Evolutionary conservation across 2,329 filamentous ascomycete species (phyloP).

Genomic region (Tricladium varicosporioides): DNA sequence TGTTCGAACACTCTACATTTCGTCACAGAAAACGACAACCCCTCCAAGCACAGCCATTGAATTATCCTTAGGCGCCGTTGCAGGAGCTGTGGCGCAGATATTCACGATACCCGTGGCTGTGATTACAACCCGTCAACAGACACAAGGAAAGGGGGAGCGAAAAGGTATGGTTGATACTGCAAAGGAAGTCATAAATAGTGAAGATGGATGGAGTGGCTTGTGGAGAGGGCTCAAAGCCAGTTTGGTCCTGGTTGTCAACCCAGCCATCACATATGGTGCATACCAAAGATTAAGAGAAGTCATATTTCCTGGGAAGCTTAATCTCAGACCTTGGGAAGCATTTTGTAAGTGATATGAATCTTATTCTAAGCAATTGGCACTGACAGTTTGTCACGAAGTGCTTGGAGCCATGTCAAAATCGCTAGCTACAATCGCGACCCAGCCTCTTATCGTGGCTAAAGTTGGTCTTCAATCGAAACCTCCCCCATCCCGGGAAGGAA

Average conservation of each 20-base stretch:
- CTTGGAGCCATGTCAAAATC: conserved; percentile 92
- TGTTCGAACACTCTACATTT: conserved; percentile 77
- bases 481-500: conserved; percentile 77
- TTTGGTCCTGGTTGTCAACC: conserved; percentile 92
- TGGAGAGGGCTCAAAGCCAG: conserved; percentile 97
- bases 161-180: conserved; percentile 87
- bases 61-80: conserved; percentile 78
- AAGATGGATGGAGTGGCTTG: conserved; percentile 83
- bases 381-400: conserved; percentile 49
- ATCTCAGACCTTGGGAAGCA: conserved; percentile 79
- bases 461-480: conserved; percentile 94
- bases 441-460: conserved; percentile 96
- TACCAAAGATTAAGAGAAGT: conserved; percentile 83
- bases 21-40: conserved; percentile 53
- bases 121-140: conserved; percentile 94
- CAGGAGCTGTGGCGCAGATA: conserved; percentile 87
- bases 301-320: conserved; percentile 74
- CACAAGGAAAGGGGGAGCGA: conserved; percentile 77
- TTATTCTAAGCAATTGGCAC: not conserved
- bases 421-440: conserved; percentile 85
- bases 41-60: conserved; percentile 78
- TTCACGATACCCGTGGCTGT: conserved; percentile 97
- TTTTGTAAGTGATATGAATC: conserved; percentile 66
- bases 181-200: conserved; percentile 82
- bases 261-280: conserved; percentile 94